Evolutionary conservation across 2,329 filamentous ascomycete species (phyloP).

Genomic region (Pseudocercospora musae): DNA sequence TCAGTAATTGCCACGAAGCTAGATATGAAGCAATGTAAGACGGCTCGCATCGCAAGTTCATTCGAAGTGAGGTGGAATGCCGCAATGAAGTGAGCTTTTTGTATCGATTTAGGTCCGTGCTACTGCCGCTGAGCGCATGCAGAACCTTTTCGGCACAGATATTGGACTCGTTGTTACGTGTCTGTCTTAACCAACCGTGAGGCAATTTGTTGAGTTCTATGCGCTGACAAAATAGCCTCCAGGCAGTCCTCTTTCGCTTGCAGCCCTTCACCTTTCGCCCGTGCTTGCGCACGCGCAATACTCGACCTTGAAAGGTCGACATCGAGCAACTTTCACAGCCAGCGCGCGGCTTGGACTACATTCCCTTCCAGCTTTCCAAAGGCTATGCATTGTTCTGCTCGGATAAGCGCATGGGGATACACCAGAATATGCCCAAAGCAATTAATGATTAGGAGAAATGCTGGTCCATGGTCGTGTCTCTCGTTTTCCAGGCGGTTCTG

Average conservation of each 20-base stretch:
- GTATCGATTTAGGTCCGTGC: not conserved
- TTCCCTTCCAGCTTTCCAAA: not conserved
- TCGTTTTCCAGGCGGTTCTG: not conserved
- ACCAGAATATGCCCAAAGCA: constrained; percentile 2
- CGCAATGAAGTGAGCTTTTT: not conserved
- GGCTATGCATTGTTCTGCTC: not conserved
- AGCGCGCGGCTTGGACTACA: not conserved
- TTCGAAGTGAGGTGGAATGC: not conserved
- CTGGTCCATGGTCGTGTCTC: not conserved
- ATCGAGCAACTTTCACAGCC: not conserved
- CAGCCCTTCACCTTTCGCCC: not conserved
- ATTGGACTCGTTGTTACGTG: not conserved
- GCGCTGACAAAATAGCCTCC: not conserved
- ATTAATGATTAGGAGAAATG: not conserved
- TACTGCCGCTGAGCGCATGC: not conserved
- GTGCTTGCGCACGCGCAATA: not conserved
- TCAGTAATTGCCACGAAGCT: not conserved
- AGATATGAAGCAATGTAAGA: not conserved
- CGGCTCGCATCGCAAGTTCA: not conserved
- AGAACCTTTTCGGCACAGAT: not conserved
- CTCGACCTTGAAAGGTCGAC: not conserved
- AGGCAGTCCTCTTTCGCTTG: not conserved
- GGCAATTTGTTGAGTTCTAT: constrained; percentile 1
- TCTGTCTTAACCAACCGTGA: not conserved
- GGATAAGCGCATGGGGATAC: not conserved